These are phyloP conservation scores for Mucor saturninus DNA, from an alignment of 371 early-diverging fungal species.

Conservation along the genomic window DNA sequence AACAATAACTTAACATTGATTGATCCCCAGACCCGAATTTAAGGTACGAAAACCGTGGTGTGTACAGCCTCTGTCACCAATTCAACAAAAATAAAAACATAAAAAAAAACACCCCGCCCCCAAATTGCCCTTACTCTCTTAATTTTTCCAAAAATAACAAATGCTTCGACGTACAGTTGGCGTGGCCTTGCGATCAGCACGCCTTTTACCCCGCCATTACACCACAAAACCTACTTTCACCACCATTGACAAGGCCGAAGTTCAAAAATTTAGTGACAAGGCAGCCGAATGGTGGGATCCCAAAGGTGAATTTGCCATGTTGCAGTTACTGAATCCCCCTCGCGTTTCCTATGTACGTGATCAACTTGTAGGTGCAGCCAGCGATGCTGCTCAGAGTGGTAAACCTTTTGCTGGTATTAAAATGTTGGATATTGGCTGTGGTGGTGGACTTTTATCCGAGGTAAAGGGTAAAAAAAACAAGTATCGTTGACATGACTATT, in stretches of 20 bases:
- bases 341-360: conserved; percentile 83
- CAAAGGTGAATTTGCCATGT: conserved; percentile 82
- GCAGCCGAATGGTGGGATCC: conserved; percentile 94
- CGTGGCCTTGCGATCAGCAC: neutral
- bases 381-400: conserved; percentile 18
- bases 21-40: too few species aligned
- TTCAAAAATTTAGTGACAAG: conserved; percentile 80
- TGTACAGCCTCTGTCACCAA: too few species aligned
- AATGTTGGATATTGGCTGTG: conserved; percentile 95
- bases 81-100: too few species aligned
- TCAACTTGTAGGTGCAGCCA: conserved; percentile 35
- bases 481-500: too few species aligned
- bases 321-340: conserved; percentile 90
- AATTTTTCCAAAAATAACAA: neutral
- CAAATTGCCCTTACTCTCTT: too few species aligned
- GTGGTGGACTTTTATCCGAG: conserved; percentile 92
- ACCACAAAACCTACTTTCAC: conserved; percentile 20
- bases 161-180: neutral
- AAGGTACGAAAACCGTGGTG: too few species aligned
- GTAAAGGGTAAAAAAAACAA: conserved; percentile 36
- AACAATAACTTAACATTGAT: too few species aligned
- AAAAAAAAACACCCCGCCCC: too few species aligned
- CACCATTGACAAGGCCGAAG: conserved; percentile 76
- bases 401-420: conserved; percentile 65
- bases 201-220: neutral